Conservation (phyloP, 345 rosid genomes). For the Bruguiera gymnorhiza region DNA sequence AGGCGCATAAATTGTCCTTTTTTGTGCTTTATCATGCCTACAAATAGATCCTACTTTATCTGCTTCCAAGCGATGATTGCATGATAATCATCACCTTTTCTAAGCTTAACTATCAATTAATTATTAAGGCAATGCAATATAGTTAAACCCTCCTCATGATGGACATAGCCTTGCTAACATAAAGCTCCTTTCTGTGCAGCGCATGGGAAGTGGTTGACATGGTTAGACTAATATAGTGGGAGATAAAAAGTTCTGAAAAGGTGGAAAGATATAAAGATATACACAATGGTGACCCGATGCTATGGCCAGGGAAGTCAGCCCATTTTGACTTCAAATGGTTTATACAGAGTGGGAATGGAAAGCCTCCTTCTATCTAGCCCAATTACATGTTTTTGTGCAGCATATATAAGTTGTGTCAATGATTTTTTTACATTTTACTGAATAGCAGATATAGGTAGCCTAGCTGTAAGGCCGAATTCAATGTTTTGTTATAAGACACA, state of each 20-base stretch:
- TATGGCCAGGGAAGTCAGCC: constrained; percentile 10
- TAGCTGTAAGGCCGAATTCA: too few relatives aligned
- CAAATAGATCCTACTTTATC: constrained; percentile 14
- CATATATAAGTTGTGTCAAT: too few relatives aligned
- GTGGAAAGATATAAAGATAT: background rate
- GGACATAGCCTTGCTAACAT: background rate
- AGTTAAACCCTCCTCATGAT: background rate
- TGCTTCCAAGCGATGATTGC: background rate
- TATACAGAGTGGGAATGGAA: background rate
- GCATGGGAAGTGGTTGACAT: constrained; percentile 5
- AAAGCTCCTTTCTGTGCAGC: background rate
- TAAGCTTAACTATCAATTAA: constrained; percentile 6
- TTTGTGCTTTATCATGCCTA: constrained; percentile 18
- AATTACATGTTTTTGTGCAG: too few relatives aligned
- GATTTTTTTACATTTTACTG: too few relatives aligned
- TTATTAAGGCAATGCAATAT: too few relatives aligned
- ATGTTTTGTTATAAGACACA: too few relatives aligned
- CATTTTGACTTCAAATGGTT: constrained; percentile 8
- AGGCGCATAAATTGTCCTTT: constrained; percentile 19
- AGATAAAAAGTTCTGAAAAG: constrained; percentile 20
- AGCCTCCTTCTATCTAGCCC: too few relatives aligned
- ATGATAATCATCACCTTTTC: constrained; percentile 16
- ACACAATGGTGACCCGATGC: constrained; percentile 1
- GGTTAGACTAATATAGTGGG: constrained; percentile 20
- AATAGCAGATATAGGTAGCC: too few relatives aligned